phyloP scores from a whole-genome alignment of 2,329 filamentous ascomycete genomes.

The Aureobasidium sp. region DNA sequence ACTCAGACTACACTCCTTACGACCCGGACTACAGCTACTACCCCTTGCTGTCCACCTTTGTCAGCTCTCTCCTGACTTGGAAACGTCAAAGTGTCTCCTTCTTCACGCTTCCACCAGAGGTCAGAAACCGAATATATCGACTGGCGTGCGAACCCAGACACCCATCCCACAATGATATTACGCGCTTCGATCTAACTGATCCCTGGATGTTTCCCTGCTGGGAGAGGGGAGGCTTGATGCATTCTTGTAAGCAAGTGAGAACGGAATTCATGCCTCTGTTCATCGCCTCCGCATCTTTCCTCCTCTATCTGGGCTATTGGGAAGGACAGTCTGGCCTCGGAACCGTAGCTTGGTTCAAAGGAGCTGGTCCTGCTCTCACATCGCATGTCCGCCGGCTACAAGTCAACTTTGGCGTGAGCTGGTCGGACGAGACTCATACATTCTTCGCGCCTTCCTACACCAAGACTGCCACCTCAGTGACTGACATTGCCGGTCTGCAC shows the following conservation, averaged over 20 bases:
- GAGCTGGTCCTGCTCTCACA: neutral
- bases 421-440: neutral
- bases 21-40: neutral
- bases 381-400: neutral
- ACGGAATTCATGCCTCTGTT: neutral
- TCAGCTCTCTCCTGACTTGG: neutral
- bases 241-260: neutral
- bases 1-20: neutral
- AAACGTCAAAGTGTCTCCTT: neutral
- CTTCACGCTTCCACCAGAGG: neutral
- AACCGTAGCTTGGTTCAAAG: neutral
- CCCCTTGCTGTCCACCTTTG: neutral
- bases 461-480: neutral
- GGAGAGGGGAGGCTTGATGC: neutral
- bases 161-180: neutral
- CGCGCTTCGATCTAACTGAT: neutral
- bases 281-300: neutral
- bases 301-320: neutral
- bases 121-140: neutral
- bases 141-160: neutral
- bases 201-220: neutral
- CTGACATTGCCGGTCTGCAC: neutral
- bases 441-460: neutral
- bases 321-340: neutral
- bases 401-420: slow-evolving; percentile 1